phyloP scores from a whole-genome alignment of 768 basidiomycete genomes.

The Tulasnella sp. region DNA sequence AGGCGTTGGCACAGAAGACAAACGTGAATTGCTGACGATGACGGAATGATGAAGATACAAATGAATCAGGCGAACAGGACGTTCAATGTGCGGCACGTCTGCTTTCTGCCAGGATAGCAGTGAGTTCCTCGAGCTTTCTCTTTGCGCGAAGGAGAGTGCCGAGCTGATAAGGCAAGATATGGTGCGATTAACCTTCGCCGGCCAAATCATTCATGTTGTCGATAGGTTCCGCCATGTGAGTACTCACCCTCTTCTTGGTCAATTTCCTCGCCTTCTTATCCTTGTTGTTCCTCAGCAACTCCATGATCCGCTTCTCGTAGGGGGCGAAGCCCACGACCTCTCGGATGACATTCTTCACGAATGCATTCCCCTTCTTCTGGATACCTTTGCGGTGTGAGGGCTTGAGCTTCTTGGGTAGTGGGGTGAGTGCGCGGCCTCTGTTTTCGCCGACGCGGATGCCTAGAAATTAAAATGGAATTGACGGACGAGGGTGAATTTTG shows the following conservation, averaged over 20 bases:
- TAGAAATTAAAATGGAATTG: slow-evolving; percentile 25
- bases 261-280: slow-evolving; percentile 99
- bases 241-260: slow-evolving; percentile 97
- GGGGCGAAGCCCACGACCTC: slow-evolving; percentile 97
- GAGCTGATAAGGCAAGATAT: slow-evolving; percentile 41
- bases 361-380: slow-evolving; percentile 74
- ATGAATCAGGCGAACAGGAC: background rate
- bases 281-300: slow-evolving; percentile 95
- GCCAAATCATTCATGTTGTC: background rate
- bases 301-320: slow-evolving; percentile 96
- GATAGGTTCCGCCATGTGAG: background rate
- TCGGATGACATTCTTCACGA: slow-evolving; percentile 86
- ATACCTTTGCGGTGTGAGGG: slow-evolving; percentile 90
- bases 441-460: slow-evolving; percentile 80
- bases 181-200: background rate
- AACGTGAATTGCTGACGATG: background rate
- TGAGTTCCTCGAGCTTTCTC: slow-evolving; percentile 96
- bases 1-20: background rate
- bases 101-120: slow-evolving; percentile 56
- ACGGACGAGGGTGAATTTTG: no score
- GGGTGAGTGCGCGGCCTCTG: slow-evolving; percentile 81
- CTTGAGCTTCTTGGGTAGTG: slow-evolving; percentile 60
- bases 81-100: slow-evolving; percentile 21
- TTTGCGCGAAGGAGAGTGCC: slow-evolving; percentile 98
- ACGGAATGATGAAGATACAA: background rate